These are phyloP conservation scores for Mycena polygramma DNA, from an alignment of 768 basidiomycete genomes.

Conservation along the genomic window DNA sequence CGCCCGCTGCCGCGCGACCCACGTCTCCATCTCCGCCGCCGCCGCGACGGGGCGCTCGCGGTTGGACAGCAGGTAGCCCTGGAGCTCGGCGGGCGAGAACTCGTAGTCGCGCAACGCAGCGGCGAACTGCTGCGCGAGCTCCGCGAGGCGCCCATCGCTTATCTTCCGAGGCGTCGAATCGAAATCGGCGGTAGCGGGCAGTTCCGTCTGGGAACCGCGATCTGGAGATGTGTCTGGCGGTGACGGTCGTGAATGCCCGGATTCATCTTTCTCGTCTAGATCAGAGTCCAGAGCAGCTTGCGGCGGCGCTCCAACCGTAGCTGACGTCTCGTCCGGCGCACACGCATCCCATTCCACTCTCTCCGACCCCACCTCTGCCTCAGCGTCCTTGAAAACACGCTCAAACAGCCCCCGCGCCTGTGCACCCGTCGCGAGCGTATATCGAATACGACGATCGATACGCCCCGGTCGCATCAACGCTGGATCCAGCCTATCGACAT, in stretches of 20 bases:
- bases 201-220: no score
- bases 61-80: neutral
- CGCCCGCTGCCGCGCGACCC: conserved; percentile 41
- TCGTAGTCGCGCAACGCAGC: conserved; percentile 41
- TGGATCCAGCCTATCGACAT: conserved; percentile 67
- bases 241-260: neutral
- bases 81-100: conserved; percentile 50
- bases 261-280: no score
- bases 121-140: neutral
- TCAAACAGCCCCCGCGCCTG: conserved; percentile 65
- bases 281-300: neutral
- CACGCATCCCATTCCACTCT: neutral
- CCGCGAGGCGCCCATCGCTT: neutral
- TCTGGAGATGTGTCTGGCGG: no score
- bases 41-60: conserved; percentile 47
- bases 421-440: conserved; percentile 60
- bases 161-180: neutral
- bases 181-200: no score
- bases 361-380: conserved; percentile 21
- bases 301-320: no score
- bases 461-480: conserved; percentile 70
- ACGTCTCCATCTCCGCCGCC: neutral
- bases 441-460: conserved; percentile 67
- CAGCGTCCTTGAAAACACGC: conserved; percentile 55
- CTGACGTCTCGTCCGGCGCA: neutral